Evolutionary conservation across 148 eudicot genomes (phyloP).

Genomic region (Camellia sinensis): DNA sequence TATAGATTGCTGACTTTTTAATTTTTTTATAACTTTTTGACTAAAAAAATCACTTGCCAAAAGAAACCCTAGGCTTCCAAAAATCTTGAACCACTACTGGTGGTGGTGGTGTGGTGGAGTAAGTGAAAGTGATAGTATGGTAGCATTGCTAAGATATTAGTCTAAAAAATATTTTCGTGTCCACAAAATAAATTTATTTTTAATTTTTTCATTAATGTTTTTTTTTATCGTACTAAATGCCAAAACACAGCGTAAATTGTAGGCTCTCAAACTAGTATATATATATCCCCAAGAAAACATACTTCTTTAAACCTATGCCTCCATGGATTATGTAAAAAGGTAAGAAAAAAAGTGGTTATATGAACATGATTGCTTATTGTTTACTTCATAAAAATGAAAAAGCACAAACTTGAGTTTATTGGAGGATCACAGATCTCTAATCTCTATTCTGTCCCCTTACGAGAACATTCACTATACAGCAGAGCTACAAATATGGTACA

Average conservation of each 20-base stretch:
- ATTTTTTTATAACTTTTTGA: no score
- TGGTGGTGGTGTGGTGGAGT: no score
- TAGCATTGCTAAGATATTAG: no score
- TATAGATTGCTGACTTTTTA: no score
- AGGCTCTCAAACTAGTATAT: not conserved
- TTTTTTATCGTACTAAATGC: no score
- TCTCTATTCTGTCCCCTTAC: constrained; percentile 14
- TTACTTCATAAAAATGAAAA: not conserved
- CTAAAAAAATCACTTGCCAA: no score
- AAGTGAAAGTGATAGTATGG: no score
- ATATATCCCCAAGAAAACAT: not conserved
- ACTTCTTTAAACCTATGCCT: not conserved
- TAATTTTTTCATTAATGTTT: no score
- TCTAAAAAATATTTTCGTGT: no score
- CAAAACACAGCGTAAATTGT: not conserved
- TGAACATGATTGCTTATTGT: not conserved
- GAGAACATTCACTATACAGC: constrained; percentile 45
- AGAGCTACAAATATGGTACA: constrained; percentile 33
- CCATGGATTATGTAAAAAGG: not conserved
- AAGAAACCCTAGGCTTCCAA: no score
- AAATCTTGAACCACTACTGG: no score
- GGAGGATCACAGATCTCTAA: constrained; percentile 31
- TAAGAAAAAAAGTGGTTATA: not conserved
- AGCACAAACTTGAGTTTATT: constrained; percentile 31
- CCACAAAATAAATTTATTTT: no score